These are phyloP conservation scores for Fusarium avenaceum DNA, from an alignment of 2,329 filamentous ascomycete genomes.

Conservation along the genomic window DNA sequence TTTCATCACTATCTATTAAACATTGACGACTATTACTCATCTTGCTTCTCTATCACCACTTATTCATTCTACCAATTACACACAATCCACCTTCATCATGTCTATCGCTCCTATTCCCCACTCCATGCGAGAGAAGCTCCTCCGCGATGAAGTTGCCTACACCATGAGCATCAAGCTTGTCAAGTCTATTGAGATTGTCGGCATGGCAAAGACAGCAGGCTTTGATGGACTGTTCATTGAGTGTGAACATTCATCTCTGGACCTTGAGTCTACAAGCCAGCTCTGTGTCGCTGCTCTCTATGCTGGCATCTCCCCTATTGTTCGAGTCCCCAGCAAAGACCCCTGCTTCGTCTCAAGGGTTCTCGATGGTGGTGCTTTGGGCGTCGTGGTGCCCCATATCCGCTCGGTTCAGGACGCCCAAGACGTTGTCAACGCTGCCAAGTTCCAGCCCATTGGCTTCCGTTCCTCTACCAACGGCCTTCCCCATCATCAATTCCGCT, in stretches of 20 bases:
- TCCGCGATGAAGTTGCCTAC: slow-evolving; percentile 46
- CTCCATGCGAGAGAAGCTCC: slow-evolving; percentile 46
- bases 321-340: slow-evolving; percentile 46
- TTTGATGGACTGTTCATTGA: slow-evolving; percentile 57
- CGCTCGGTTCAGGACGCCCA: slow-evolving; percentile 44
- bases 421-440: slow-evolving; percentile 46
- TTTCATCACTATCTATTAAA: neutral
- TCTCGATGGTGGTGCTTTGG: slow-evolving; percentile 47
- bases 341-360: slow-evolving; percentile 48
- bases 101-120: slow-evolving; percentile 39
- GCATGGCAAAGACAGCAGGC: slow-evolving; percentile 53
- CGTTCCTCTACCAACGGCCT: slow-evolving; percentile 45
- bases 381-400: slow-evolving; percentile 48
- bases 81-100: slow-evolving; percentile 21
- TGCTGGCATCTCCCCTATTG: slow-evolving; percentile 49
- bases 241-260: slow-evolving; percentile 55
- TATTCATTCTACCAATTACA: too few relatives aligned
- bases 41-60: too few relatives aligned
- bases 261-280: slow-evolving; percentile 51
- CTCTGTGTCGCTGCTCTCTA: slow-evolving; percentile 51
- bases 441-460: slow-evolving; percentile 47
- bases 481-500: slow-evolving; percentile 41
- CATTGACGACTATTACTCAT: too few relatives aligned
- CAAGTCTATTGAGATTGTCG: slow-evolving; percentile 51
- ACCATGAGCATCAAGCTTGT: slow-evolving; percentile 52